Evolutionary conservation across 257 asterid genomes (phyloP).

Genomic region (Parsonsia alboflavescens): DNA sequence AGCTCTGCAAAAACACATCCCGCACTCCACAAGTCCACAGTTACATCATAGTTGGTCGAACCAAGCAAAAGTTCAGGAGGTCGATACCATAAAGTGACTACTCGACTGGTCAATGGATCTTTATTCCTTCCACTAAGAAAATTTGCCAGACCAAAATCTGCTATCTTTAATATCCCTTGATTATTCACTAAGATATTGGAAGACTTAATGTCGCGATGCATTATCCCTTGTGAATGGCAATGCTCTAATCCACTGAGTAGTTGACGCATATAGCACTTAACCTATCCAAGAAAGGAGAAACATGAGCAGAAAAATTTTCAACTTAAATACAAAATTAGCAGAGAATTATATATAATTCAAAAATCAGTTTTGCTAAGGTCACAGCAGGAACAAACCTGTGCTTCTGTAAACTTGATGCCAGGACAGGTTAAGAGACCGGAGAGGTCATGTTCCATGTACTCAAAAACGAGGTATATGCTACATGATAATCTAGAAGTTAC

Average conservation of each 20-base stretch:
- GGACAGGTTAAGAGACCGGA: slow-evolving; percentile 82
- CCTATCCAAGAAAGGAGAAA: slow-evolving; percentile 39
- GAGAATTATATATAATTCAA: not conserved
- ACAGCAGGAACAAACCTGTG: slow-evolving; percentile 51
- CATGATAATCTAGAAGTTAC: slow-evolving; percentile 72
- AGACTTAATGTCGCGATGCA: slow-evolving; percentile 84
- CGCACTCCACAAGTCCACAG: slow-evolving; percentile 86
- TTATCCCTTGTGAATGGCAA: slow-evolving; percentile 72
- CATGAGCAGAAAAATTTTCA: not conserved
- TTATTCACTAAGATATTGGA: slow-evolving; percentile 83
- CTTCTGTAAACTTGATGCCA: slow-evolving; percentile 72
- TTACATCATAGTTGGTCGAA: slow-evolving; percentile 63
- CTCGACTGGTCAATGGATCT: slow-evolving; percentile 76
- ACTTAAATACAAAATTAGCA: not conserved
- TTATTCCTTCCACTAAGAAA: slow-evolving; percentile 43
- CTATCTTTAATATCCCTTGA: slow-evolving; percentile 73
- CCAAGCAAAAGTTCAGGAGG: slow-evolving; percentile 97
- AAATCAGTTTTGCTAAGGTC: not conserved
- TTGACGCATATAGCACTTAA: slow-evolving; percentile 91
- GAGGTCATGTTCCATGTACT: slow-evolving; percentile 99
- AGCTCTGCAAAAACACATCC: slow-evolving; percentile 97
- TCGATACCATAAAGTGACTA: slow-evolving; percentile 94
- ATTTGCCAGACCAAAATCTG: slow-evolving; percentile 91
- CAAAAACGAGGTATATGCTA: slow-evolving; percentile 82
- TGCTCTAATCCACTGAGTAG: slow-evolving; percentile 72